phyloP scores from a whole-genome alignment of 2,329 filamentous ascomycete genomes.

The Fusarium robinianum region DNA sequence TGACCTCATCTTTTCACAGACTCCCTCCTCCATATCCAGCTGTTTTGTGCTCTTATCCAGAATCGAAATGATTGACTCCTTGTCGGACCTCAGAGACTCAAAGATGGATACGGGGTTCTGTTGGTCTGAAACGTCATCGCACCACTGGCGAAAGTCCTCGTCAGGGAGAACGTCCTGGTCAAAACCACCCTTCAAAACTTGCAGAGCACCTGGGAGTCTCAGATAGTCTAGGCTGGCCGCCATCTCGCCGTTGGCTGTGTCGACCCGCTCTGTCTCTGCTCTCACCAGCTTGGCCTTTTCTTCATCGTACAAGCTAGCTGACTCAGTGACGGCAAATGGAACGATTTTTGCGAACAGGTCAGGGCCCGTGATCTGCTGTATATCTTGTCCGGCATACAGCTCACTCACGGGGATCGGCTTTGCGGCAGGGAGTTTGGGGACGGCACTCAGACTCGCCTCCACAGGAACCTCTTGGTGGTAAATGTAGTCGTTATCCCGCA shows the following conservation, averaged over 20 bases:
- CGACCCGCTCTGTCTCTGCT: constrained; percentile 90
- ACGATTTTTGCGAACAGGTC: constrained; percentile 98
- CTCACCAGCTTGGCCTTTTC: constrained; percentile 96
- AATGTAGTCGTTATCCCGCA: constrained; percentile 97
- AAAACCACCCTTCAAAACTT: constrained; percentile 89
- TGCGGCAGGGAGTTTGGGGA: constrained; percentile 89
- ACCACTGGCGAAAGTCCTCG: constrained; percentile 92
- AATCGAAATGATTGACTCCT: constrained; percentile 70
- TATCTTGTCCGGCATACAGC: constrained; percentile 95
- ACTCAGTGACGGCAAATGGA: constrained; percentile 93
- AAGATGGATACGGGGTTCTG: constrained; percentile 79
- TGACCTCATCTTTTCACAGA: constrained; percentile 98
- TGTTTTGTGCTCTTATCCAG: constrained; percentile 85
- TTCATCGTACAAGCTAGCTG: constrained; percentile 95
- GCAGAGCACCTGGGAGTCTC: constrained; percentile 83
- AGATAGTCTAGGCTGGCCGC: constrained; percentile 92
- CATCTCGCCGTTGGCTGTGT: constrained; percentile 93
- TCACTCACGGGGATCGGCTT: constrained; percentile 98
- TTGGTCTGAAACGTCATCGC: constrained; percentile 86
- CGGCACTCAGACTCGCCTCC: constrained; percentile 78
- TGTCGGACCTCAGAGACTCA: constrained; percentile 76
- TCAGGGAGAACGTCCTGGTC: constrained; percentile 88
- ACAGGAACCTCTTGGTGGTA: constrained; percentile 92
- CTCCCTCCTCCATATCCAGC: constrained; percentile 94
- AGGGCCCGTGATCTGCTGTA: constrained; percentile 93